Evolutionary conservation across 1,139 yeast genomes (phyloP).

Genomic region (Yamadazyma conglobata): DNA sequence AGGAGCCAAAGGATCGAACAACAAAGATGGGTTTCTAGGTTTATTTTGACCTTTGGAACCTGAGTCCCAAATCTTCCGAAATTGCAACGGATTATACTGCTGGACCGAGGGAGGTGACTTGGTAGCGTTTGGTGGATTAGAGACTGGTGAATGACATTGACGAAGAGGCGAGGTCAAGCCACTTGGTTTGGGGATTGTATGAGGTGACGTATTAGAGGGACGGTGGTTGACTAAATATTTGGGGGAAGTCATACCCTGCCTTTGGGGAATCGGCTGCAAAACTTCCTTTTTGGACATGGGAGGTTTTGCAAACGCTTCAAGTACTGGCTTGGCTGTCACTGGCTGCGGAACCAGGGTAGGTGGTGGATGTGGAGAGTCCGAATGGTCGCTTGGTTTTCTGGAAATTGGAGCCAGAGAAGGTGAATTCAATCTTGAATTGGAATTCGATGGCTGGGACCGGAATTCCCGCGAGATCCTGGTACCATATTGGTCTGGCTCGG

Average conservation of each 20-base stretch:
- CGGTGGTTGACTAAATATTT: slow-evolving; percentile 5
- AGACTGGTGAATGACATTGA: slow-evolving; percentile 1
- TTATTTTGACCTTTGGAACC: slow-evolving; percentile 13
- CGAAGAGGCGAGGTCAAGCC: slow-evolving; percentile 1
- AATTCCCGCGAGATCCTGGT: too few species aligned
- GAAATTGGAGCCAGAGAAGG: too few species aligned
- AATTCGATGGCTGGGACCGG: too few species aligned
- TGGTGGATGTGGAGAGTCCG: too few species aligned
- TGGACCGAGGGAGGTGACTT: slow-evolving; percentile 12
- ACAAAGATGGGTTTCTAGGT: slow-evolving; percentile 34
- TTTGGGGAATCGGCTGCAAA: slow-evolving; percentile 11
- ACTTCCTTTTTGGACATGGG: slow-evolving; percentile 7
- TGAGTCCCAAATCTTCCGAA: slow-evolving; percentile 40
- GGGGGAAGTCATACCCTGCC: slow-evolving; percentile 2
- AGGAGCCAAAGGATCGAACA: slow-evolving; percentile 39
- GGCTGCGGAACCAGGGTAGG: too few species aligned
- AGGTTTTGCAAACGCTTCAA: too few species aligned
- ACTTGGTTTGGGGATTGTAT: slow-evolving; percentile 6
- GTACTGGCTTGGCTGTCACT: slow-evolving; percentile 8
- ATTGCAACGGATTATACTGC: slow-evolving; percentile 32
- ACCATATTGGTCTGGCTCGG: too few species aligned
- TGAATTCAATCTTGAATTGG: too few species aligned
- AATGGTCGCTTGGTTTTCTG: too few species aligned
- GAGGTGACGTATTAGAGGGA: slow-evolving; percentile 11
- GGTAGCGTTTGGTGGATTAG: too few species aligned